Base-by-base conservation (phyloP, 2,329 filamentous ascomycete genomes). In the Microdochium trichocladiopsis region DNA sequence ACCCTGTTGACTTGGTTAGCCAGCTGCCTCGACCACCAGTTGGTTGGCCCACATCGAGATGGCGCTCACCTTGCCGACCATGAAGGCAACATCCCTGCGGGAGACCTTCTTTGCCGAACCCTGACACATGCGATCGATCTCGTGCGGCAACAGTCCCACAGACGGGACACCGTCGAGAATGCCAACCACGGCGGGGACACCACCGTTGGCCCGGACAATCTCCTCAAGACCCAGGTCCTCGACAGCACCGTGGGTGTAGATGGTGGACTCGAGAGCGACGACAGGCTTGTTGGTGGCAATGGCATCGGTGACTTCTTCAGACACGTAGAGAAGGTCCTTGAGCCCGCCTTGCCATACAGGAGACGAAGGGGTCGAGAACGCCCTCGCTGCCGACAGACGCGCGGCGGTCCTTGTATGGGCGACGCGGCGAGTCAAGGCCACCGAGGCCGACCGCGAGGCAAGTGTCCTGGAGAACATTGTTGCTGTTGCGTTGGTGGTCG, bases 181-280 rank as follows among this genome's bases (percentile, higher is more conserved):
- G 41, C 90, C 94, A 65, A 96, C 89, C 2, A 95, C 95, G 25
- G 94, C 94, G 2, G 94, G 94, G 14, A 96, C 80, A 16, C 80
- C 90, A 37, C 94, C 94, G 68, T 91, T 81, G 41, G 78, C 75
- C 47, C 94, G 87, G 49, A 97, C 88, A 41, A 95, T 78, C 12
- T 85, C 83, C 64, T 96, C 90, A 54, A 97, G 81, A 48, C 86
- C 79, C 21, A 82, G 72, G 47, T 79, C 77, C 31, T 83, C 80
- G 14, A 99, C 76, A 22, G 87, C 84, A 41, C 91, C 92, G 71
- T 99, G 94, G 1, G 94, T 99, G 70, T 99, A 97, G 60, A 99
- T 97, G 4, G 94, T 96, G 2, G 90, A 91, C 70, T 99, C 94
- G 4, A 99, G 78, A 16, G 93, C 94, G 11, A 99, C 92, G 3